Base-by-base conservation (phyloP, 2,329 filamentous ascomycete genomes). In the Stachybotrys chlorohalonatus region DNA sequence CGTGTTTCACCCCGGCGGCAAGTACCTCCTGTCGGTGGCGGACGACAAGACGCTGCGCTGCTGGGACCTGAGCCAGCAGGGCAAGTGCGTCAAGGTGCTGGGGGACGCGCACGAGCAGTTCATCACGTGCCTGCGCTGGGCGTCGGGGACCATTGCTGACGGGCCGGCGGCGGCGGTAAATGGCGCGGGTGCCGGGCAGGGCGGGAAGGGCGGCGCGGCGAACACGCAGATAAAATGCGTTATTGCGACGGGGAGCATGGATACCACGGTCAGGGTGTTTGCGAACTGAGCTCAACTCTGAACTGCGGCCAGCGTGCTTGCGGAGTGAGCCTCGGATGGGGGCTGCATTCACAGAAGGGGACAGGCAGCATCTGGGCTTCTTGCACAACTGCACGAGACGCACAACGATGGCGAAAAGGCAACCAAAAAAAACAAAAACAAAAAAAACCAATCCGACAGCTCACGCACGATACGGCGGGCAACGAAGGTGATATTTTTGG, bases 21-120 rank as follows among this genome's bases (percentile, higher is more conserved):
- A 93, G 70, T 96, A 94, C 64, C 79, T 97, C 1, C 73, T 97
- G 6, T 92, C 87, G 7, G 89, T 88, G 17, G 82, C 87, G 15
- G 93, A 97, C 68, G 93, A 97, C 73, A 95, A 94, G 74, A 92
- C 90, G 5, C 78, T 97, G 56, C 81, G 92, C 54, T 96, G 92
- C 75, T 97, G 93, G 93, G 93, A 97, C 73, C 75, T 97, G 31
- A 81, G 82, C 31, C 93, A 97, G 67, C 91, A 95, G 68, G 90
- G 89, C 47, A 92, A 91, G 65, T 93, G 90, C 63, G 90, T 96
- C 61, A 93, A 93, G 70, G 85, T 84, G 1, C 74, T 97, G 15
- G 78, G 80, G 45, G 89, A 90, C 58, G 85, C 84, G 0, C 91
- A 95, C 66, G 84, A 81, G 5, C 90, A 91, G 66, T 96, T 97